Percentiles rank a stretch among this genome's conserved stretches.
phyloP scores from a whole-genome alignment of 192 early-diverging fungal species.

The Coemansia sp. region DNA sequence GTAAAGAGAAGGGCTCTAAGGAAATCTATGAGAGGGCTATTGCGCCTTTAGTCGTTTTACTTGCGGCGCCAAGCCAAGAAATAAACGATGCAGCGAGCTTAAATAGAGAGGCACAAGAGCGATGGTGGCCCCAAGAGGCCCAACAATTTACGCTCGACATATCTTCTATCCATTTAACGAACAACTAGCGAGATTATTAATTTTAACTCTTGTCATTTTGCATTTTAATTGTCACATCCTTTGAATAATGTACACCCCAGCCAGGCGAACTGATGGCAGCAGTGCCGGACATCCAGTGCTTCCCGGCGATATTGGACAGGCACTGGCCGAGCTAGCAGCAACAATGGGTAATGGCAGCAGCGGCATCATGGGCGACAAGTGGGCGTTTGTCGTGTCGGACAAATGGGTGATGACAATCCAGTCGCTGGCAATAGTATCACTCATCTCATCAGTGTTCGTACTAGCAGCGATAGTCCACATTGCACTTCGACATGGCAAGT shows the following conservation, averaged over 20 bases:
- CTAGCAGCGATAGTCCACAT: slow-evolving; percentile 11
- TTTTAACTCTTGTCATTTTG: background rate
- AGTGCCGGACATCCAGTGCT: background rate
- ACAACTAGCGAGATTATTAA: background rate
- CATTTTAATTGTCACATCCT: background rate
- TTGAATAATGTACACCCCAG: slow-evolving; percentile 1
- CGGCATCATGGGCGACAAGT: slow-evolving; percentile 6
- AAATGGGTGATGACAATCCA: slow-evolving; percentile 25
- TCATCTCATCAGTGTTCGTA: slow-evolving; percentile 21
- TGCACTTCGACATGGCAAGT: slow-evolving; percentile 13
- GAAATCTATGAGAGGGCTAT: background rate
- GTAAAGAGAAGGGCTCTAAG: background rate
- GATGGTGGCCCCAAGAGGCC: background rate
- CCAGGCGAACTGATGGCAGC: background rate
- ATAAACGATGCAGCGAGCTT: background rate
- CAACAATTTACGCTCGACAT: background rate
- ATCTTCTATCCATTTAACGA: background rate
- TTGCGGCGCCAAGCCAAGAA: background rate
- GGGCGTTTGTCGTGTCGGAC: slow-evolving; percentile 34
- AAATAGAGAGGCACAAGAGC: background rate
- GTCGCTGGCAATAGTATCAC: slow-evolving; percentile 25
- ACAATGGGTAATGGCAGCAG: background rate
- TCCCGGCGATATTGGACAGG: background rate
- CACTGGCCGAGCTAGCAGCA: background rate
- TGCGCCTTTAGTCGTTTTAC: background rate